phyloP scores from a whole-genome alignment of 495 filamentous ascomycete species.

The Penicillium angulare region DNA sequence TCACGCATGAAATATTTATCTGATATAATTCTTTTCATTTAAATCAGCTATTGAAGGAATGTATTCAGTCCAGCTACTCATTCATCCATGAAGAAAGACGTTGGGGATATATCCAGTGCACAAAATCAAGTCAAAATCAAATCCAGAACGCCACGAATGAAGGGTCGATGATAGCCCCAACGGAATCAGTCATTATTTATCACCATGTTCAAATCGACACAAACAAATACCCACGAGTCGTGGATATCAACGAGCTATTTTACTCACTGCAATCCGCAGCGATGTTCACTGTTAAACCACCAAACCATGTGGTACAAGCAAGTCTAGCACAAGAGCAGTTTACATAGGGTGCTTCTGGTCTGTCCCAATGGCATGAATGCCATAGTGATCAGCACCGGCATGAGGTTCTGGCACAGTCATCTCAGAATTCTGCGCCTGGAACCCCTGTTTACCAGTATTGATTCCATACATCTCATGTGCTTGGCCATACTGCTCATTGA shows the following conservation, averaged over 20 bases:
- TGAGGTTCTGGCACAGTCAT: not conserved
- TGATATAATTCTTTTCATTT: not conserved
- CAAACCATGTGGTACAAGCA: not conserved
- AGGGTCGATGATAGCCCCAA: not conserved
- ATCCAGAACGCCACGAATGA: not conserved
- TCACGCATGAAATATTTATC: too few relatives aligned
- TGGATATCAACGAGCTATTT: not conserved
- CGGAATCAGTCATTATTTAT: not conserved
- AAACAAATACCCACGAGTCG: not conserved
- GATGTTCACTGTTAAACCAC: not conserved
- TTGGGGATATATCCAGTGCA: conserved; percentile 9
- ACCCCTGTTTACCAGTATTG: not conserved
- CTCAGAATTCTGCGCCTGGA: not conserved
- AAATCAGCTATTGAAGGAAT: not conserved
- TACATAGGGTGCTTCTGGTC: conserved; percentile 3
- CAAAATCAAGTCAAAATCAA: conserved; percentile 1
- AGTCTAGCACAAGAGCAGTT: not conserved
- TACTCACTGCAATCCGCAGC: not conserved
- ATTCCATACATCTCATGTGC: conserved; percentile 6
- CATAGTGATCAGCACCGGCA: not conserved
- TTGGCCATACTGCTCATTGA: conserved; percentile 2
- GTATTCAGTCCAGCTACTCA: not conserved
- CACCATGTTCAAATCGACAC: not conserved
- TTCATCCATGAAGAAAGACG: conserved; percentile 4
- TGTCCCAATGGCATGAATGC: not conserved